A percentile compares a stretch with the other conserved stretches of the same genome.
phyloP scores from a whole-genome alignment of 1,284 basidiomycete species.

The Ceratobasidium sp. region DNA sequence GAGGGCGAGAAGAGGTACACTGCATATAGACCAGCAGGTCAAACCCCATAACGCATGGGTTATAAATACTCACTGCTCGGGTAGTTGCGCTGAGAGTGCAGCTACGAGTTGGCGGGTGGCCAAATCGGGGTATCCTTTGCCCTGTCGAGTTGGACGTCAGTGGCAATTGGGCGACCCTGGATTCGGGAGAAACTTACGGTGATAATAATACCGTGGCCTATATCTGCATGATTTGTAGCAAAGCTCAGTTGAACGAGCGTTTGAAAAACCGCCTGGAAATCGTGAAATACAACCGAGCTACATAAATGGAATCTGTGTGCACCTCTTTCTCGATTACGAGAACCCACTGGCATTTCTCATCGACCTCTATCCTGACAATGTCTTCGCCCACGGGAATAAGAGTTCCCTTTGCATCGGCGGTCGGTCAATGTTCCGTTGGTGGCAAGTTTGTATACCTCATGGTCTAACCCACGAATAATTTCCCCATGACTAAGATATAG shows the following conservation, averaged over 20 bases:
- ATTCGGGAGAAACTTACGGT: conserved; percentile 59
- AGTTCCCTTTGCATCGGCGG: conserved; percentile 59
- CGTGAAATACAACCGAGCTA: not conserved
- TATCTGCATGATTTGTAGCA: conserved; percentile 55
- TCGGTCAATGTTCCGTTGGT: not conserved
- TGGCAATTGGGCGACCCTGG: not conserved
- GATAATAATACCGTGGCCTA: conserved; percentile 70
- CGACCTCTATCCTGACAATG: conserved; percentile 65
- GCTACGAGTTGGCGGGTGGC: conserved; percentile 83
- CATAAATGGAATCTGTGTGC: conserved; percentile 42
- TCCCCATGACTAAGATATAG: conserved; percentile 67
- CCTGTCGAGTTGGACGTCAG: conserved; percentile 58
- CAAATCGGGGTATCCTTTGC: conserved; percentile 92
- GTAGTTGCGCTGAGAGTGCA: conserved; percentile 69
- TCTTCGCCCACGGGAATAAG: conserved; percentile 79
- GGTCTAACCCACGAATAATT: conserved; percentile 58
- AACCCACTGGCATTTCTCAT: conserved; percentile 70
- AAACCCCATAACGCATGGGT: conserved; percentile 7
- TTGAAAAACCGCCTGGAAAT: conserved; percentile 81
- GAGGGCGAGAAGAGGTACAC: conserved; percentile 75
- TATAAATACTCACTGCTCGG: conserved; percentile 54
- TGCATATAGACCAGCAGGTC: conserved; percentile 49
- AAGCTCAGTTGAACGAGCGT: conserved; percentile 70
- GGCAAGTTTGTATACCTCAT: conserved; percentile 59
- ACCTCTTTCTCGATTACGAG: conserved; percentile 93